Evolutionary conservation across 768 basidiomycete species (phyloP).

Genomic region (Xerocomellus dryophilus): DNA sequence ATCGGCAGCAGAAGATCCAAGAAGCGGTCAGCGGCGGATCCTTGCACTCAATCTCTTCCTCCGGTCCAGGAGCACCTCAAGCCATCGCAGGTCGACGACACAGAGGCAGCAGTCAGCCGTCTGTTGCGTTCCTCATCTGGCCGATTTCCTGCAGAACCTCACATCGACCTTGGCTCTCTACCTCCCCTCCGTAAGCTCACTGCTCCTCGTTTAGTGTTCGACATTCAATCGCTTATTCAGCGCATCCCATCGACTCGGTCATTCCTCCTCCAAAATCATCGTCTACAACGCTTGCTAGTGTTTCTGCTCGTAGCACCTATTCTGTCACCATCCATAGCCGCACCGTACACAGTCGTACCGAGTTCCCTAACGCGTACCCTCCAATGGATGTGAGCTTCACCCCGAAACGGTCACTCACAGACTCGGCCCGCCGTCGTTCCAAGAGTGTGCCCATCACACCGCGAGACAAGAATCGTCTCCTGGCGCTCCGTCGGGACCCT

Average conservation of each 20-base stretch:
- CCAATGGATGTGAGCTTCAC: slow-evolving; percentile 31
- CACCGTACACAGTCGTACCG: slow-evolving; percentile 56
- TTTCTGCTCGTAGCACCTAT: slow-evolving; percentile 58
- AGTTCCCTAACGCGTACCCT: slow-evolving; percentile 62
- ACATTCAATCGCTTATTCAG: slow-evolving; percentile 27
- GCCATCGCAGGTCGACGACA: slow-evolving; percentile 39
- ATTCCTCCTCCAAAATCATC: slow-evolving; percentile 49
- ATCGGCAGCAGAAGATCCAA: slow-evolving; percentile 63
- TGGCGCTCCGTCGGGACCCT: slow-evolving; percentile 67
- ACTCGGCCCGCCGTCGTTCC: slow-evolving; percentile 28
- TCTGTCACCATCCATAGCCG: slow-evolving; percentile 70
- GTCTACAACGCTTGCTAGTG: slow-evolving; percentile 51
- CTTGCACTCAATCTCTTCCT: slow-evolving; percentile 29
- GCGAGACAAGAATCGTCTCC: slow-evolving; percentile 51
- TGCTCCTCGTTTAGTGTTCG: not conserved
- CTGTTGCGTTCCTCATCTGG: slow-evolving; percentile 73
- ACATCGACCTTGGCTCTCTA: slow-evolving; percentile 53
- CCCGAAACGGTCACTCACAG: slow-evolving; percentile 27
- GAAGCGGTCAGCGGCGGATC: slow-evolving; percentile 34
- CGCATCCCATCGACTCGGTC: slow-evolving; percentile 65
- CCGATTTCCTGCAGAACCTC: slow-evolving; percentile 55
- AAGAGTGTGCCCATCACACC: slow-evolving; percentile 39
- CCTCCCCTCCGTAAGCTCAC: slow-evolving; percentile 66
- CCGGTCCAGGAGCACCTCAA: slow-evolving; percentile 17
- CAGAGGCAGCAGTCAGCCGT: slow-evolving; percentile 41